Conservation (phyloP, 805 yeast species). For the Citeromyces nyonsensis region DNA sequence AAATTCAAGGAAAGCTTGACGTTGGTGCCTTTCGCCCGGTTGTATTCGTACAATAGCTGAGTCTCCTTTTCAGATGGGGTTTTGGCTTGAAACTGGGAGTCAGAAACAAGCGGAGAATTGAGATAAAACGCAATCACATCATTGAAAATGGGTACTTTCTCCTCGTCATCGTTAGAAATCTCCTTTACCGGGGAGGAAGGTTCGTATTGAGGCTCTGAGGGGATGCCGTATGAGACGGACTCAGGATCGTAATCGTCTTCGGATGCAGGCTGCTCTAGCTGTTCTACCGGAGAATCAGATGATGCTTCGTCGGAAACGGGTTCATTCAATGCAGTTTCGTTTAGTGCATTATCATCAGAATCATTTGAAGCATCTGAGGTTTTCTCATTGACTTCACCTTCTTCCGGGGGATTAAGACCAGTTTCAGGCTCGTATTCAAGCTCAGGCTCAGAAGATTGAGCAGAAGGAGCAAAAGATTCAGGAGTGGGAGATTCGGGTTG, state of each 20-base stretch:
- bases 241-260: slow-evolving; percentile 10
- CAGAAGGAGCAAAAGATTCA: no score
- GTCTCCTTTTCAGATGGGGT: slow-evolving; percentile 18
- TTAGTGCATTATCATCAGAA: no score
- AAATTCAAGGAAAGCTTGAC: slow-evolving; percentile 12
- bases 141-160: slow-evolving; percentile 18
- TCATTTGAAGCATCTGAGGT: no score
- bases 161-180: slow-evolving; percentile 16
- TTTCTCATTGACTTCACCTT: no score
- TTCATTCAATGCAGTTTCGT: no score
- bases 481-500: slow-evolving; percentile 1
- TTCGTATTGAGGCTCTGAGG: no score
- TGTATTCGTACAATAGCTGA: slow-evolving; percentile 16
- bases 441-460: no score
- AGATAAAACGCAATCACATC: slow-evolving; percentile 15
- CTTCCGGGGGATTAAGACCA: no score
- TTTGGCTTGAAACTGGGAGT: slow-evolving; percentile 16
- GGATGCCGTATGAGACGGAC: no score
- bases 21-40: slow-evolving; percentile 10
- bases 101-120: slow-evolving; percentile 13
- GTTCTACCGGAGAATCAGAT: slow-evolving; percentile 16
- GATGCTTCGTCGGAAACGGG: no score
- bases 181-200: slow-evolving; percentile 15
- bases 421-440: no score
- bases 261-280: slow-evolving; percentile 20